Percentiles rank a stretch among this genome's conserved stretches.
phyloP scores from a whole-genome alignment of 2,329 filamentous ascomycete species.

The Zymoseptoria passerinii region DNA sequence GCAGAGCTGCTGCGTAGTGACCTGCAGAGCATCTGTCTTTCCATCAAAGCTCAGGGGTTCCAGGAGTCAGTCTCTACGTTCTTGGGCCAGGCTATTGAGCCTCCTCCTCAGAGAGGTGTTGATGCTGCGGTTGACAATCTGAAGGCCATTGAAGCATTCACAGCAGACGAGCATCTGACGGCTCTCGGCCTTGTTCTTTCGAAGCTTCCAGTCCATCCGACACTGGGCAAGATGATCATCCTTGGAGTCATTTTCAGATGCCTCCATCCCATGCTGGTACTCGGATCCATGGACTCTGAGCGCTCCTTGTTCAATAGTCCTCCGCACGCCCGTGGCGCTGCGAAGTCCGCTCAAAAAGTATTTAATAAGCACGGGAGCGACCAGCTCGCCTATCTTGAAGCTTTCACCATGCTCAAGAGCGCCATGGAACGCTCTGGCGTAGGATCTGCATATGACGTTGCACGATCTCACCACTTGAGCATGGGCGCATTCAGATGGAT shows the following conservation, averaged over 20 bases:
- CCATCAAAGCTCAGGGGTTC: conserved; percentile 35
- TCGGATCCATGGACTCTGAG: conserved; percentile 31
- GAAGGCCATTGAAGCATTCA: conserved; percentile 36
- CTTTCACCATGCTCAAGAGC: conserved; percentile 34
- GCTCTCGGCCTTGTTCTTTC: conserved; percentile 40
- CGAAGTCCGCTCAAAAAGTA: conserved; percentile 19
- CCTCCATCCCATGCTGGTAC: conserved; percentile 42
- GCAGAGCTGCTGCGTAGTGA: conserved; percentile 39
- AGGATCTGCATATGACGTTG: conserved; percentile 25
- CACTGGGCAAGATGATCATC: conserved; percentile 43
- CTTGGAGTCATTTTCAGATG: conserved; percentile 46
- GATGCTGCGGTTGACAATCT: conserved; percentile 34
- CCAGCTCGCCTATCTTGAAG: conserved; percentile 39
- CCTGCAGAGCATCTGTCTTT: conserved; percentile 39
- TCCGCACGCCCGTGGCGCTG: conserved; percentile 19
- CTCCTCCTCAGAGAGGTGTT: conserved; percentile 34
- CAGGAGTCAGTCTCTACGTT: conserved; percentile 35
- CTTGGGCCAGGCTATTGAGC: conserved; percentile 38
- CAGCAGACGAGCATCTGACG: conserved; percentile 37
- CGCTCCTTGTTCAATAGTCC: conserved; percentile 31
- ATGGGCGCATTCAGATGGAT: conserved; percentile 31
- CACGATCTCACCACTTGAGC: conserved; percentile 29
- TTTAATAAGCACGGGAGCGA: conserved; percentile 38
- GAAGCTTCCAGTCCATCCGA: conserved; percentile 35
- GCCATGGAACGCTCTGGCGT: conserved; percentile 26